These are phyloP conservation scores for Apiospora arundinis DNA, from an alignment of 2,329 filamentous ascomycete genomes.

Conservation along the genomic window DNA sequence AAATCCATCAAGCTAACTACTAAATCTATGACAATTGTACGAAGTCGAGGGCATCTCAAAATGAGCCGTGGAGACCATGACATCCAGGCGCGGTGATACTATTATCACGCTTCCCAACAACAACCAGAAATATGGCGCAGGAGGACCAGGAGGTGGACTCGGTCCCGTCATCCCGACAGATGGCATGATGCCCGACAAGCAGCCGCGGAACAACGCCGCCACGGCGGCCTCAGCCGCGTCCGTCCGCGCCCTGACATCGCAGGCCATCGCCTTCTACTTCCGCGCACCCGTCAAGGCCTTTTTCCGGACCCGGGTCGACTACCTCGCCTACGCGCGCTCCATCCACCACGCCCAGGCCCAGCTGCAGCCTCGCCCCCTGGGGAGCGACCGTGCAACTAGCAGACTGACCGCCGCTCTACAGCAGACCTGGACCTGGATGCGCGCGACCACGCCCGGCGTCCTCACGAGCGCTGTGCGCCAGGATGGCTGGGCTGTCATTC, in stretches of 20 bases:
- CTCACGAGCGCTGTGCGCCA: constrained; percentile 70
- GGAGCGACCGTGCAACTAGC: constrained; percentile 43
- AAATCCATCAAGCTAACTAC: neutral
- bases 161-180: constrained; percentile 26
- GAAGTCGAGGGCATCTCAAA: neutral
- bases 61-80: constrained; percentile 24
- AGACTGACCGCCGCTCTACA: constrained; percentile 41
- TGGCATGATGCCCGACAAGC: constrained; percentile 49
- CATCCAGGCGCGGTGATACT: constrained; percentile 26
- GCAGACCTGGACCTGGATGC: constrained; percentile 57
- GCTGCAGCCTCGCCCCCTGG: constrained; percentile 43
- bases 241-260: constrained; percentile 81
- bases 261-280: constrained; percentile 90
- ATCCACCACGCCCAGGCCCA: constrained; percentile 54
- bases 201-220: constrained; percentile 60
- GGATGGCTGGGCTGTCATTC: constrained; percentile 77
- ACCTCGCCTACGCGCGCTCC: constrained; percentile 65
- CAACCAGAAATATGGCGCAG: constrained; percentile 18
- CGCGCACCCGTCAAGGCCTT: constrained; percentile 91
- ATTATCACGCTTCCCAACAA: constrained; percentile 23
- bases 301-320: constrained; percentile 89
- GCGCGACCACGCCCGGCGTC: constrained; percentile 73
- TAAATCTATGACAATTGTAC: neutral
- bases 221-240: constrained; percentile 84
- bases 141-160: constrained; percentile 17